Evolutionary conservation across 208 protist species (phyloP).

Genomic region (Leishmania mexicana): DNA sequence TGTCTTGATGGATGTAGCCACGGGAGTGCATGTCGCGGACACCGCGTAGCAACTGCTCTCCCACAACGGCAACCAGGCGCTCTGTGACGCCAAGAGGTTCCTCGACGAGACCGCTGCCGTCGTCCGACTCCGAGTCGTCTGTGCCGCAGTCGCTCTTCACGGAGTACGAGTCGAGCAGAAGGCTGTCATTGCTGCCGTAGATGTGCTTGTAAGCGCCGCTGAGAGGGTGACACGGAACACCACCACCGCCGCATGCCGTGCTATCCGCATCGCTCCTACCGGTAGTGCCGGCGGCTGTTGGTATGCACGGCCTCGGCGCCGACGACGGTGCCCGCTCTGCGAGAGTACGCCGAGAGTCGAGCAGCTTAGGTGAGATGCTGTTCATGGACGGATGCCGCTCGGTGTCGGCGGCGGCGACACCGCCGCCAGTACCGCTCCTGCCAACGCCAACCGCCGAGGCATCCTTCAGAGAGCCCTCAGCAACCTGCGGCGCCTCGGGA

Average conservation of each 20-base stretch:
- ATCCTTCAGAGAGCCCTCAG: background rate
- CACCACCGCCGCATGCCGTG: background rate
- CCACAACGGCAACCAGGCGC: conserved; percentile 80
- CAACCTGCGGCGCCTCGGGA: background rate
- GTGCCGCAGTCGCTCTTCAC: conserved; percentile 36
- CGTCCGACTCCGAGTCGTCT: conserved; percentile 26
- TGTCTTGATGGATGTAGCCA: conserved; percentile 90
- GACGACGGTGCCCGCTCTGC: background rate
- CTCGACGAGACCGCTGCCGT: conserved; percentile 39
- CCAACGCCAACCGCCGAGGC: background rate
- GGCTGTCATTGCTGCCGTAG: conserved; percentile 10
- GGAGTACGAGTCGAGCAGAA: conserved; percentile 26
- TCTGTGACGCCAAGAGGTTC: conserved; percentile 68
- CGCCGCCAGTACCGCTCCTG: background rate
- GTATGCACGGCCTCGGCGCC: background rate
- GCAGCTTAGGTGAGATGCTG: conserved; percentile 8
- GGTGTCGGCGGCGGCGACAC: background rate
- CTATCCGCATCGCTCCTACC: background rate
- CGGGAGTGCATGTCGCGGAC: conserved; percentile 87
- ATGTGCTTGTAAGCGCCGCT: background rate
- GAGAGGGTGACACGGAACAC: background rate
- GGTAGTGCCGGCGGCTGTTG: background rate
- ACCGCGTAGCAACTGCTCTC: conserved; percentile 81
- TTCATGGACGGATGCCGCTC: background rate
- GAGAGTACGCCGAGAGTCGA: conserved; percentile 5